phyloP scores from a whole-genome alignment of 495 filamentous ascomycete species.

The Acidiella bohemica region DNA sequence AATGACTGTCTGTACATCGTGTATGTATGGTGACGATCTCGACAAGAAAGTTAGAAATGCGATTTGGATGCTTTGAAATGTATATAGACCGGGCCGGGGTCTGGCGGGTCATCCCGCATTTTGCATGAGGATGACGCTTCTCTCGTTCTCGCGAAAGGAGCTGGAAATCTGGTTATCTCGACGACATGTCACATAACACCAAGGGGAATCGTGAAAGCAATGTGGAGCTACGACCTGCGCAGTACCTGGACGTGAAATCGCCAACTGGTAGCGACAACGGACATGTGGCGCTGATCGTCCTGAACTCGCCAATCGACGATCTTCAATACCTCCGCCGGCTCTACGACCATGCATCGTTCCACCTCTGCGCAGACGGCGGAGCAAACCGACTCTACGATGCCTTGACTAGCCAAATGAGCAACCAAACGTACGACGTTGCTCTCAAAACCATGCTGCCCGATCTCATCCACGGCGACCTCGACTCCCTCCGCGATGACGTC shows the following conservation, averaged over 20 bases:
- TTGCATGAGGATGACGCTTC: no score
- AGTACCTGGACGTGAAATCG: conserved; percentile 10
- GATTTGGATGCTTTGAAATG: background rate
- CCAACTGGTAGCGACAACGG: background rate
- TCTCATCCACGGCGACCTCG: conserved; percentile 74
- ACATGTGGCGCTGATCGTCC: conserved; percentile 22
- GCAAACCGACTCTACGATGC: conserved; percentile 66
- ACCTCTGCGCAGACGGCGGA: conserved; percentile 76
- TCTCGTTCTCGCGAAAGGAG: no score
- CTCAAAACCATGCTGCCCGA: conserved; percentile 37
- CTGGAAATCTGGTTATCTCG: no score
- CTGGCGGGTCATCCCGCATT: no score
- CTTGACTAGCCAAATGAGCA: conserved; percentile 13
- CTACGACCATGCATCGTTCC: conserved; percentile 22
- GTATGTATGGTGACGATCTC: conserved; percentile 1
- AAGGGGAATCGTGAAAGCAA: no score
- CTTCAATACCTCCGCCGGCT: conserved; percentile 21
- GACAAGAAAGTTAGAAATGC: no score
- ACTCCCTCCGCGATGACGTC: conserved; percentile 54
- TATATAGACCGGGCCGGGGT: no score
- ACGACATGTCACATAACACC: no score
- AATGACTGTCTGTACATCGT: conserved; percentile 14
- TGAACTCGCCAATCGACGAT: conserved; percentile 29
- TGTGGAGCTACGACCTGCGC: conserved; percentile 8
- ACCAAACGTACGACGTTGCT: background rate